Evolutionary conservation across 116 monocot genomes (phyloP), one percentile per base, ranked within the genome.

Genomic region (Zostera marina): DNA sequence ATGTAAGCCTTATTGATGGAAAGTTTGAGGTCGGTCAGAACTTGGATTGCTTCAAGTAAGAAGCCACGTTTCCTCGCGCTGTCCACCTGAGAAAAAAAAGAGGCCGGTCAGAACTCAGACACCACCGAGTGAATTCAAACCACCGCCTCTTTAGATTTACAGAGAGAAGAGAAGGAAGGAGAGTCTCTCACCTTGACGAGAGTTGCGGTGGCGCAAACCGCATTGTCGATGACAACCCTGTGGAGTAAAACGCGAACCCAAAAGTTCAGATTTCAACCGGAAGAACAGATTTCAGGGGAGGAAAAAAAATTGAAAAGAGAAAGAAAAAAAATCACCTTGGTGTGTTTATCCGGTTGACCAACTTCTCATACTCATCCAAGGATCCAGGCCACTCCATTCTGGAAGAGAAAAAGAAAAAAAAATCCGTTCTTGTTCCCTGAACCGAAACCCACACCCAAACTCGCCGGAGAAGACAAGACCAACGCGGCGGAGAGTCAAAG

Each of bases 201-300:
- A 26, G 91, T 91, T 12, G 79, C 70, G 5, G 58, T 67, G 5
- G 82, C 24, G 65, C 85, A 91, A 15, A 68, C 79, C 14, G 70
- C 79, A 76, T 85, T 91, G 75, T 85, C 91, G 49, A 91, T 77
- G 7, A 82, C 85, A 21, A 89, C 89, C 61, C 89, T 89, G 76
- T 17, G 38, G 32, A n/a, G 49, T 11, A 44, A 23, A 42, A 39
- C n/a, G n/a, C n/a, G 48, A 64, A 11, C 9, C 9, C 7, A 47
- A 43, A 20, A 15, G 19, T 40, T 9, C 1, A 68, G 42, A 64
- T 15, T 32, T 15, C 58, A 41, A 58, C 11, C 39, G 14, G 14
- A 56, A 40, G 52, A 20, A 56, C 8, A 53, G 41, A 17, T 47
- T 60, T 22, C 11, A 44, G 53, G 54, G 1, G 25, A 51, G 16